A percentile compares a stretch with the other conserved stretches of the same genome.
phyloP scores from a whole-genome alignment of 2,329 filamentous ascomycete genomes.

The Thermoascus crustaceus region DNA sequence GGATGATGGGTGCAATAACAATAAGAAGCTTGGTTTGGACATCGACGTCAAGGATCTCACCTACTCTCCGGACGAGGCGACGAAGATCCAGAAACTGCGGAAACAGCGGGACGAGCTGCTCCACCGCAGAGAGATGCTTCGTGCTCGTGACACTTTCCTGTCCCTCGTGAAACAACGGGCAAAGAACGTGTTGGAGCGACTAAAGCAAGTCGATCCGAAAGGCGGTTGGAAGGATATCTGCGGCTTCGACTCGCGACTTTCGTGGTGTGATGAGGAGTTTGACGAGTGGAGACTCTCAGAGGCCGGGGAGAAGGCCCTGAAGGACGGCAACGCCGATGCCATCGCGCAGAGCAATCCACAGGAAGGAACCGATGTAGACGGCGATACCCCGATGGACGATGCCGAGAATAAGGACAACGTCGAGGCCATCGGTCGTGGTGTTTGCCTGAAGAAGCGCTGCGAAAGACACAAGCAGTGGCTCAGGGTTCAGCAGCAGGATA shows the following conservation, averaged over 20 bases:
- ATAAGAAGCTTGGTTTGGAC: slow-evolving; percentile 23
- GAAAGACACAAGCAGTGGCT: slow-evolving; percentile 42
- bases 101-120: slow-evolving; percentile 26
- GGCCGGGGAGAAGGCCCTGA: slow-evolving; percentile 30
- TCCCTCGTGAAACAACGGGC: slow-evolving; percentile 34
- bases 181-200: slow-evolving; percentile 34
- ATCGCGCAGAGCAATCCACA: slow-evolving; percentile 20
- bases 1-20: slow-evolving; percentile 5
- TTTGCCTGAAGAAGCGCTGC: slow-evolving; percentile 42
- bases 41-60: slow-evolving; percentile 20
- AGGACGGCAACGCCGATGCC: slow-evolving; percentile 28
- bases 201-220: slow-evolving; percentile 39
- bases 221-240: slow-evolving; percentile 42
- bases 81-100: slow-evolving; percentile 30
- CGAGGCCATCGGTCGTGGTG: slow-evolving; percentile 29
- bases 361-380: slow-evolving; percentile 19
- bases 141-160: slow-evolving; percentile 35
- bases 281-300: slow-evolving; percentile 37
- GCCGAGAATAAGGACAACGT: slow-evolving; percentile 20
- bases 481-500: slow-evolving; percentile 40
- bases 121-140: slow-evolving; percentile 33
- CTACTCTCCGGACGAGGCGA: slow-evolving; percentile 32
- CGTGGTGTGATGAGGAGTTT: slow-evolving; percentile 43
- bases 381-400: slow-evolving; percentile 29
- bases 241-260: slow-evolving; percentile 39